Conservation (phyloP, 148 eudicot species). For the Rhododendron molle region DNA sequence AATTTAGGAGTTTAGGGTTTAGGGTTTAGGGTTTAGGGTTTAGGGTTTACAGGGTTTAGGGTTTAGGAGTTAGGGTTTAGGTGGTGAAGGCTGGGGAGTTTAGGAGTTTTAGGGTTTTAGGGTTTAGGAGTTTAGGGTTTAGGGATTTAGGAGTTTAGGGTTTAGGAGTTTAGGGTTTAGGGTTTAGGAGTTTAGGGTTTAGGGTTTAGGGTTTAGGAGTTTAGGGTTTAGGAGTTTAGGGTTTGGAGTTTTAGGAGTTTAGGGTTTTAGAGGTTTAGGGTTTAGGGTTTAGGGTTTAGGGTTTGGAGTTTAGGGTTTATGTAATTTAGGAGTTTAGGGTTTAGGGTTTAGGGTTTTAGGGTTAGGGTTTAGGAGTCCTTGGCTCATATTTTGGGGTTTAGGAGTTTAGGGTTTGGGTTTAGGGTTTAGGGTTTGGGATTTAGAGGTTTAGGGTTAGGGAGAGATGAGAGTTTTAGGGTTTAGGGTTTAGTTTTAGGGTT, state of each 20-base stretch:
- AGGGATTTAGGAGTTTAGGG: no score
- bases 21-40: conserved; percentile 6
- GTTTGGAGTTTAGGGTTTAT: conserved; percentile 3
- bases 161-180: neutral
- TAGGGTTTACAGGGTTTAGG: conserved; percentile 4
- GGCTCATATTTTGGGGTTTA: conserved; percentile 4
- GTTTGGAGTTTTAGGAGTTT: no score
- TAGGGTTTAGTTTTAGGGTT: neutral
- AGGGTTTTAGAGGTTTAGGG: no score
- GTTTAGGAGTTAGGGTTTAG: conserved; percentile 10
- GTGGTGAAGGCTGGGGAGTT: no score
- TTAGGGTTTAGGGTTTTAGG: conserved; percentile 4
- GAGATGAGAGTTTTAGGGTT: no score
- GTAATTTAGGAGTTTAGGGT: neutral
- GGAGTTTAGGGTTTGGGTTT: conserved; percentile 6
- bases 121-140: conserved; percentile 16
- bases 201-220: neutral
- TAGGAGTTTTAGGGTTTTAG: no score
- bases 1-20: neutral
- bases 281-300: conserved; percentile 5
- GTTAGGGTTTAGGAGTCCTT: conserved; percentile 3
- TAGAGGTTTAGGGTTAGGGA: conserved; percentile 6
- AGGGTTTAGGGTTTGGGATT: conserved; percentile 9
- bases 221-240: neutral
- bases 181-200: conserved; percentile 6